These are phyloP conservation scores for Brassica carinata DNA, from an alignment of 345 rosid species.

Conservation along the genomic window DNA sequence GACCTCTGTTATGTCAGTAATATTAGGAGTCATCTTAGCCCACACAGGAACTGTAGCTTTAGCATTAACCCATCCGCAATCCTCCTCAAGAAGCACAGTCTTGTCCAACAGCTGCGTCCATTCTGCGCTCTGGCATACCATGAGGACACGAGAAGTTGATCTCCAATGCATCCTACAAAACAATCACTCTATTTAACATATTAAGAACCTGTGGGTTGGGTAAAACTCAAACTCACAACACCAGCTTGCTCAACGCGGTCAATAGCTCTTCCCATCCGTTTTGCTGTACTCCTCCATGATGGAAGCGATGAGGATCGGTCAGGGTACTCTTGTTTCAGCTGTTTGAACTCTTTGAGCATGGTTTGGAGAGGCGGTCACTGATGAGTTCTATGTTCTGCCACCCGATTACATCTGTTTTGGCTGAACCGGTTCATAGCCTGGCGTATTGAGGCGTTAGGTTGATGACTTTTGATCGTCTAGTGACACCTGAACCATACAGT, in stretches of 20 bases:
- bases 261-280: constrained; percentile 97
- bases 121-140: neutral
- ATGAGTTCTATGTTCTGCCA: constrained; percentile 99
- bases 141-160: neutral
- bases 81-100: neutral
- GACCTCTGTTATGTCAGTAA: neutral
- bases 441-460: constrained; percentile 97
- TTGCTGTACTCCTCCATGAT: constrained; percentile 95
- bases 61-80: neutral
- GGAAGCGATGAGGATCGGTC: constrained; percentile 95
- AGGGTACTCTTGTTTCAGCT: constrained; percentile 79
- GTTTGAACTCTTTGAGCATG: constrained; percentile 87
- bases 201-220: neutral
- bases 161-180: neutral
- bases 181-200: neutral
- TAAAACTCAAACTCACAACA: constrained; percentile 55
- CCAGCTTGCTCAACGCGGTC: constrained; percentile 97
- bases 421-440: constrained; percentile 65
- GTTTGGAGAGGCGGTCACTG: constrained; percentile 95
- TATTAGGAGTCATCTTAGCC: neutral
- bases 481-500: constrained; percentile 60
- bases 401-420: constrained; percentile 84
- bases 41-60: neutral
- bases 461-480: constrained; percentile 82
- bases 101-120: neutral